These are phyloP conservation scores for Pseudogymnoascus sp. DNA, from an alignment of 2,329 filamentous ascomycete species.

Conservation along the genomic window DNA sequence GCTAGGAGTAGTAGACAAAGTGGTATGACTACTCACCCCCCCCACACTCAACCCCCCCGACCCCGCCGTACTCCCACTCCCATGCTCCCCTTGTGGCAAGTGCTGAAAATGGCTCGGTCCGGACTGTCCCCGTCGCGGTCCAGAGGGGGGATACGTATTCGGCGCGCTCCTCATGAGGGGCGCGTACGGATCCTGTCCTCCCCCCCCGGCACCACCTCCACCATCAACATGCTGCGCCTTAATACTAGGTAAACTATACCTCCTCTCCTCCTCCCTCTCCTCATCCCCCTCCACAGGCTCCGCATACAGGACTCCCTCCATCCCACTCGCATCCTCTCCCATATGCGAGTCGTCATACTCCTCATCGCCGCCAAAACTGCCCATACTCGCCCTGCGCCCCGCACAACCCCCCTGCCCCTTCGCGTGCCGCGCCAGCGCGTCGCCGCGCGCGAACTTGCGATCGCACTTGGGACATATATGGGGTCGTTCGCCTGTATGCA, in stretches of 20 bases:
- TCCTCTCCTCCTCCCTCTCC: slow-evolving; percentile 47
- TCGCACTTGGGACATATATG: slow-evolving; percentile 94
- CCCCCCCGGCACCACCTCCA: slow-evolving; percentile 23
- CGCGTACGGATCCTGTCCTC: slow-evolving; percentile 28
- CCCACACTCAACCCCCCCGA: slow-evolving; percentile 34
- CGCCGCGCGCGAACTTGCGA: slow-evolving; percentile 86
- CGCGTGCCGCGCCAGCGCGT: slow-evolving; percentile 88
- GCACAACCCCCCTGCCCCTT: slow-evolving; percentile 95
- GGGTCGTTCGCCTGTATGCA: slow-evolving; percentile 92
- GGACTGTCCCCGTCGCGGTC: slow-evolving; percentile 39
- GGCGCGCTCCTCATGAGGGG: slow-evolving; percentile 57
- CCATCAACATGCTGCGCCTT: slow-evolving; percentile 59
- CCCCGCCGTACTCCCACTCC: slow-evolving; percentile 41
- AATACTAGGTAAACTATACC: slow-evolving; percentile 65
- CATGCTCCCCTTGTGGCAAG: slow-evolving; percentile 44
- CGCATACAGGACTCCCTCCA: slow-evolving; percentile 49
- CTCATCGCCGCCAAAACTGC: slow-evolving; percentile 71
- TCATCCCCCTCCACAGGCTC: slow-evolving; percentile 52
- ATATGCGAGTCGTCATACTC: slow-evolving; percentile 52
- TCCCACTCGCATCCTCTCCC: slow-evolving; percentile 40
- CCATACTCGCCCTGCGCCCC: slow-evolving; percentile 77
- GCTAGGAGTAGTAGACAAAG: slow-evolving; percentile 16
- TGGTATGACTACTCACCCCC: slow-evolving; percentile 38
- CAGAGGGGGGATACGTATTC: slow-evolving; percentile 70
- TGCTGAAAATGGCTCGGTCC: slow-evolving; percentile 41